A percentile compares a stretch with the other conserved stretches of the same genome.
Conservation (phyloP, 2,329 filamentous ascomycete genomes). For the Verticillium zaregamsianum region DNA sequence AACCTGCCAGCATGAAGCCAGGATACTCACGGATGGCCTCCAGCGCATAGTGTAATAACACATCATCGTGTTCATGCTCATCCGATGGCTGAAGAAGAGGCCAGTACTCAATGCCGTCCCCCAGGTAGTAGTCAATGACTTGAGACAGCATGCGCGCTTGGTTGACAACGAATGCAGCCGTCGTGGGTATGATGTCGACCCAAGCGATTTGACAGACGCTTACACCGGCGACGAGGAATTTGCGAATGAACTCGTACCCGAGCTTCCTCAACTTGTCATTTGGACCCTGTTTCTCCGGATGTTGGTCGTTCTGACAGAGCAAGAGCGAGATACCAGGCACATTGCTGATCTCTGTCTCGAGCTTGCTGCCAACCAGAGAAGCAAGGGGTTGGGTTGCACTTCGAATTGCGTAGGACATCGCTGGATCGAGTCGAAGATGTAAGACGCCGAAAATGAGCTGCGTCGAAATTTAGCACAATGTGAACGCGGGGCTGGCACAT, state of each 20-base stretch:
- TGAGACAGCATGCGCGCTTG: constrained; percentile 41
- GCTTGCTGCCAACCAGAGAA: neutral
- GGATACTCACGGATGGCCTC: neutral
- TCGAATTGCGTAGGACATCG: neutral
- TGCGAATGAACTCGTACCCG: neutral
- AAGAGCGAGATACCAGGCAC: neutral
- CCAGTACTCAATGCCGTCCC: neutral
- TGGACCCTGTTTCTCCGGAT: neutral
- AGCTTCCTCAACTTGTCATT: neutral
- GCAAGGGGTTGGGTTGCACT: neutral
- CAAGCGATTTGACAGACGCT: constrained; percentile 22
- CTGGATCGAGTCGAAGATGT: neutral
- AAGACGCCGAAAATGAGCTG: neutral
- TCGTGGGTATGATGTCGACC: constrained; percentile 51
- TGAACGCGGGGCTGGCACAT: neutral
- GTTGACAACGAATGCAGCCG: constrained; percentile 52
- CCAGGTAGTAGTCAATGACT: neutral
- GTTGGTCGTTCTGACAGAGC: neutral
- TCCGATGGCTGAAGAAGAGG: neutral
- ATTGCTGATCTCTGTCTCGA: neutral
- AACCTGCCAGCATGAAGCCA: neutral
- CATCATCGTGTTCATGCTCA: neutral
- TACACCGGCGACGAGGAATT: neutral
- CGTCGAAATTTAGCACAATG: neutral
- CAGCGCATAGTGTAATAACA: neutral